Evolutionary conservation across 2,329 filamentous ascomycete species (phyloP).

Genomic region (Clarireedia sp.): DNA sequence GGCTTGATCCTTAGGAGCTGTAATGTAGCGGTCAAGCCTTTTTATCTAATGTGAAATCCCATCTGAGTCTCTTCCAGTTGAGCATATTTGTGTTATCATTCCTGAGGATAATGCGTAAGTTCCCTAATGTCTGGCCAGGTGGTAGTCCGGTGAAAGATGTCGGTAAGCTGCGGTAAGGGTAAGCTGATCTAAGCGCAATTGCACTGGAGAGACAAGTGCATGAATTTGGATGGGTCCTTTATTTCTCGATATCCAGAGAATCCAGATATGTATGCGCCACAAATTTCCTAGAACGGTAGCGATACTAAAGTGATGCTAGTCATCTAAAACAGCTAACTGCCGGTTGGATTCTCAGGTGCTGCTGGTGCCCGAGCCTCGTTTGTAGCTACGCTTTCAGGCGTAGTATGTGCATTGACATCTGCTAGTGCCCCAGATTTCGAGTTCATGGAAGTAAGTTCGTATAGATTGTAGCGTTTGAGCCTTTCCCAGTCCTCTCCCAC

Average conservation of each 20-base stretch:
- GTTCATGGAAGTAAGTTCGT: slow-evolving; percentile 48
- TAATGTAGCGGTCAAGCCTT: slow-evolving; percentile 10
- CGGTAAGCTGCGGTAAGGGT: background rate
- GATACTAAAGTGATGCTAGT: background rate
- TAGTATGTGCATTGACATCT: slow-evolving; percentile 14
- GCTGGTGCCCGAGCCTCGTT: slow-evolving; percentile 15
- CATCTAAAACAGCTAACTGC: slow-evolving; percentile 2
- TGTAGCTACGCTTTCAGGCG: slow-evolving; percentile 19
- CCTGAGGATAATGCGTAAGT: background rate
- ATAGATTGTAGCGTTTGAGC: slow-evolving; percentile 70
- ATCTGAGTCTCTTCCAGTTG: background rate
- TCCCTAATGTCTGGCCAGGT: background rate
- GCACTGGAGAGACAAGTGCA: background rate
- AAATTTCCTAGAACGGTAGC: background rate
- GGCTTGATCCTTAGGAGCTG: background rate
- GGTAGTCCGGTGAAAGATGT: background rate
- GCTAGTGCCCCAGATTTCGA: slow-evolving; percentile 7
- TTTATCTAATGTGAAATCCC: background rate
- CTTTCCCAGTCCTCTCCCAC: slow-evolving; percentile 62
- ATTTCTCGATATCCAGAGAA: background rate
- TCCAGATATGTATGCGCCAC: background rate
- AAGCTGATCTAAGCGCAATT: slow-evolving; percentile 9
- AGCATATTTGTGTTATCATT: background rate
- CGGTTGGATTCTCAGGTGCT: background rate
- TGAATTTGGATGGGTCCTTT: background rate